Evolutionary conservation across 768 basidiomycete genomes (phyloP), one percentile per base, ranked within the genome.

Genomic region (Agaricus subrufescens): DNA sequence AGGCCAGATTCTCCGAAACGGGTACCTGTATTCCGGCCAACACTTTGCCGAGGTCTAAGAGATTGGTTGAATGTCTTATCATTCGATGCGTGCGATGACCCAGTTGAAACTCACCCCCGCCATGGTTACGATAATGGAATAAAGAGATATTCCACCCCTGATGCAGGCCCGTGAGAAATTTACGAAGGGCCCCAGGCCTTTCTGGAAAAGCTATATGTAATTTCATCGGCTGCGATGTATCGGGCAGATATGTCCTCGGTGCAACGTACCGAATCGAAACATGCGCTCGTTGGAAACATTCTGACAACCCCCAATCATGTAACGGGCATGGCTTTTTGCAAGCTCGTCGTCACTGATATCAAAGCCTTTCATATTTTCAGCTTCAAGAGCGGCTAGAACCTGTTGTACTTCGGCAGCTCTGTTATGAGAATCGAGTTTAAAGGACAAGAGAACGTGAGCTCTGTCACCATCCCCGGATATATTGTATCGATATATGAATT

Each of bases 71-170:
- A 2, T 11, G 46, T 51, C 40, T 23, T 49, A 30, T 27, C 23
- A 26, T 19, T 8, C 27, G 6, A 45, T 26, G 29, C 12, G 9
- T 19, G 3, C 14, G 23, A 10, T 38, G 37, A 34, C 7, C 50
- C 37, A 37, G 43, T 30, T 51, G 52, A 46, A 50, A 76, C 87
- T 57, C 62, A 92, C 95, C 95, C 66, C 89, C 93, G 30, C 97
- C 97, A 58, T 98, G 96, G 68, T 98, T 98, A 54, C 97, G 82
- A 71, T 99, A 99, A 69, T 99, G 97, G 75, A 98, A 99, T 60
- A 99, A 69, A 1, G 94, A 89, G 48, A 99, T 92, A 69, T 95
- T 98, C 94, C 95, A 98, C 26, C 85, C 86, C 19, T 81, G 74
- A 31, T 87, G 87, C 45, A 99, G 67, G 3, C 89, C 90, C 29